These are phyloP conservation scores for Panus rudis DNA, from an alignment of 768 basidiomycete species.

Conservation along the genomic window DNA sequence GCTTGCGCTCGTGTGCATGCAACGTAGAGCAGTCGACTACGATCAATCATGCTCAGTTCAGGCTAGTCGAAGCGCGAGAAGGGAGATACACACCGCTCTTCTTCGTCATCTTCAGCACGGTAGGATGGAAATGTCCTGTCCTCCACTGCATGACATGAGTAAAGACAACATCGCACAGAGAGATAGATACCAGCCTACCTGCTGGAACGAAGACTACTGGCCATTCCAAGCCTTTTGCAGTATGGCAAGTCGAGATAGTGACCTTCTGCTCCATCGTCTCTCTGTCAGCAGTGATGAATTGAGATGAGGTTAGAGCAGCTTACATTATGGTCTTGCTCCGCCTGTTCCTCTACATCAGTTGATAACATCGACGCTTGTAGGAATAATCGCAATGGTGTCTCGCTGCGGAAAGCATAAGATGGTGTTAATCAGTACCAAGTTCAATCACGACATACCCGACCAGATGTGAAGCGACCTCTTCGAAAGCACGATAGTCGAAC, in stretches of 20 bases:
- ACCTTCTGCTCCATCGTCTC: constrained; percentile 75
- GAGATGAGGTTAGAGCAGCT: neutral
- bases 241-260: constrained; percentile 79
- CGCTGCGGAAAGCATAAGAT: constrained; percentile 4
- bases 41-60: neutral
- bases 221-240: constrained; percentile 91
- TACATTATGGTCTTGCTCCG: constrained; percentile 42
- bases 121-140: constrained; percentile 70
- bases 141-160: constrained; percentile 43
- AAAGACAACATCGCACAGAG: neutral
- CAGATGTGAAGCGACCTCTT: neutral
- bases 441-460: neutral
- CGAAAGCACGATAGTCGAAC: neutral
- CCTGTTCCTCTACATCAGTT: constrained; percentile 67
- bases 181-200: constrained; percentile 31
- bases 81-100: constrained; percentile 56
- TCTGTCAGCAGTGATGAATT: neutral
- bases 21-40: constrained; percentile 78
- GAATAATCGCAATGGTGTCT: constrained; percentile 61
- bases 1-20: constrained; percentile 82
- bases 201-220: constrained; percentile 80
- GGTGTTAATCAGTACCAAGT: neutral
- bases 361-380: constrained; percentile 78
- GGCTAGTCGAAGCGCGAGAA: neutral
- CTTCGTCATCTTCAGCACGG: constrained; percentile 67